Evolutionary conservation across 306 rosid genomes (phyloP).

Genomic region (Prunus dulcis): DNA sequence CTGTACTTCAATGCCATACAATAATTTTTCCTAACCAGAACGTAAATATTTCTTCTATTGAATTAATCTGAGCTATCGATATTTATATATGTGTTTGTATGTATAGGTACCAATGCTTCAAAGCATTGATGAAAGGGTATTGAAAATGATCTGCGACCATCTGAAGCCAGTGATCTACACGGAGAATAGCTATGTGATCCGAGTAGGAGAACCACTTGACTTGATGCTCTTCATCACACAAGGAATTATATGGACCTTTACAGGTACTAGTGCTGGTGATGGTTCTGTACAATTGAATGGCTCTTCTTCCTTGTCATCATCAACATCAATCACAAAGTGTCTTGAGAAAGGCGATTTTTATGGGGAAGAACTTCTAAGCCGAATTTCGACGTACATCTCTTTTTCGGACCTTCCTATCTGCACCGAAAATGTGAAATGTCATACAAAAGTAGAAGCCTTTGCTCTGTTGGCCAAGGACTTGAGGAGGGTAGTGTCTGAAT

Average conservation of each 20-base stretch:
- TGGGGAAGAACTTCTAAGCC: background rate
- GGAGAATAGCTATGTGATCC: background rate
- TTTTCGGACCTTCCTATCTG: background rate
- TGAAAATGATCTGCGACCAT: background rate
- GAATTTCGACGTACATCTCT: background rate
- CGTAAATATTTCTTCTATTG: too few relatives aligned
- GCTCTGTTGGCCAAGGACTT: background rate
- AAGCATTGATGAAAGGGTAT: background rate
- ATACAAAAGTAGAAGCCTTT: background rate
- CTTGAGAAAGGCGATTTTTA: background rate
- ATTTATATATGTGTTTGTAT: too few relatives aligned
- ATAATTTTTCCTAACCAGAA: too few relatives aligned
- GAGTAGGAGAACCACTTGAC: constrained; percentile 1
- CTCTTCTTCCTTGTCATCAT: too few relatives aligned
- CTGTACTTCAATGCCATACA: background rate
- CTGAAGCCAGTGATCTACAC: constrained; percentile 1
- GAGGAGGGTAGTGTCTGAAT: background rate
- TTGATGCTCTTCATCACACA: background rate
- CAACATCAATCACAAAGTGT: background rate
- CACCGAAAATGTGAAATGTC: background rate
- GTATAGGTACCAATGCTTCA: background rate
- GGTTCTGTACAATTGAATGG: too few relatives aligned
- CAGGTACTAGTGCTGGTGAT: background rate
- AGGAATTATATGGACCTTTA: background rate
- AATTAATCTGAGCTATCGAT: too few relatives aligned